These are phyloP conservation scores for Clarireedia paspali DNA, from an alignment of 2,329 filamentous ascomycete genomes.

Conservation along the genomic window DNA sequence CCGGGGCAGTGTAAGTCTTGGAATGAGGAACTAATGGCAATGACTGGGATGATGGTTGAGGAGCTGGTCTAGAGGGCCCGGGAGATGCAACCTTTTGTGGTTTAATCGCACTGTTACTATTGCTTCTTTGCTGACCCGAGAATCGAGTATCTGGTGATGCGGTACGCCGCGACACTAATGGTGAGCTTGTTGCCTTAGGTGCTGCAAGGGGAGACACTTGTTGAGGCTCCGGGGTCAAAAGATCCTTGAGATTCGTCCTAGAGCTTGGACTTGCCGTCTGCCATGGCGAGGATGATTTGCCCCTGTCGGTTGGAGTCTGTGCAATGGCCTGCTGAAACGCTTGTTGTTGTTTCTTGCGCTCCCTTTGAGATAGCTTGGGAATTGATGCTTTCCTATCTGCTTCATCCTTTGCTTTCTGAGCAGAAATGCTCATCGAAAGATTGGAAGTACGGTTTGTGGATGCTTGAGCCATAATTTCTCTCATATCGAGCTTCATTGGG, in stretches of 20 bases:
- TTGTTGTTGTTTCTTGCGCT: slow-evolving; percentile 72
- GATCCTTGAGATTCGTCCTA: slow-evolving; percentile 44
- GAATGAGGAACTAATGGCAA: slow-evolving; percentile 48
- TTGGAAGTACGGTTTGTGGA: slow-evolving; percentile 40
- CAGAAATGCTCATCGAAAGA: slow-evolving; percentile 46
- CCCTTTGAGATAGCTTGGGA: slow-evolving; percentile 78
- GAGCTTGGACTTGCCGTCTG: slow-evolving; percentile 45
- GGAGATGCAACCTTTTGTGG: slow-evolving; percentile 7
- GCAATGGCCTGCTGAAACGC: slow-evolving; percentile 33
- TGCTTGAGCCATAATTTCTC: slow-evolving; percentile 78
- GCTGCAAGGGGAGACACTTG: slow-evolving; percentile 23
- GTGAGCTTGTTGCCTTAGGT: slow-evolving; percentile 24
- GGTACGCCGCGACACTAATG: slow-evolving; percentile 37
- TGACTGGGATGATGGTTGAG: slow-evolving; percentile 23
- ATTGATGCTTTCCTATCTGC: slow-evolving; percentile 32
- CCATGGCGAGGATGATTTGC: slow-evolving; percentile 51
- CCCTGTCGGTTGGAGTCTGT: slow-evolving; percentile 35
- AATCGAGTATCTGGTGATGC: slow-evolving; percentile 58
- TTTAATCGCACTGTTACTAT: slow-evolving; percentile 12
- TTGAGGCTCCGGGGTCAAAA: slow-evolving; percentile 32
- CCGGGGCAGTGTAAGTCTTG: slow-evolving; percentile 49
- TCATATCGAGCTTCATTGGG: slow-evolving; percentile 42
- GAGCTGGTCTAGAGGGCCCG: slow-evolving; percentile 9
- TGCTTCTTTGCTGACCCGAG: slow-evolving; percentile 41
- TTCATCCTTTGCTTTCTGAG: slow-evolving; percentile 35